Evolutionary conservation across 768 basidiomycete genomes (phyloP), one percentile per base, ranked within the genome.

Genomic region (Sutorius australiensis): DNA sequence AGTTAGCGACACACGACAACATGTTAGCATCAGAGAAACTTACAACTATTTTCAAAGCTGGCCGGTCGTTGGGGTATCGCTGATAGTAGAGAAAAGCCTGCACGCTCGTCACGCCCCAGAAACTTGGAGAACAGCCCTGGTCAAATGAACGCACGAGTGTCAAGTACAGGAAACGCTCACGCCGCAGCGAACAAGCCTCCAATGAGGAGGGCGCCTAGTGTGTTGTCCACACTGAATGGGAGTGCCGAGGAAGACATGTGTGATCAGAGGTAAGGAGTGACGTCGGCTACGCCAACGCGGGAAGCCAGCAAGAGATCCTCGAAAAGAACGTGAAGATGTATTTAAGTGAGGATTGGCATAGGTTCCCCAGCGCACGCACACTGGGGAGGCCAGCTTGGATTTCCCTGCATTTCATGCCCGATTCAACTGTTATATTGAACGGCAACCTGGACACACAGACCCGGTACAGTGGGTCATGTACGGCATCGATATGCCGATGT

Each of bases 41-140:
- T 54, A 78, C 80, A 59, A 73, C 54, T 17, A 72, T 24, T 56
- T 74, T 80, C 40, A 77, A 64, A 21, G 41, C 28, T 3, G 54
- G 42, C 32, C 55, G 61, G 60, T 79, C 77, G 5, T 63, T 64
- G 1, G 66, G 65, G 27, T 63, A 69, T 38, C 69, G 60, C 45
- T 68, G 68, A 54, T 78, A 82, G 64, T 80, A 84, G 14, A 75
- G 70, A 55, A 73, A 81, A 2, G 77, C 77, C 60, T 84, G 82
- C 13, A 77, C 69, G 53, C 76, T 81, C 9, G 80, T 81, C 8
- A 82, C 65, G 2, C 82, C 82, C 74, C 77, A 84, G n/a, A 84
- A 65, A n/a, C 82, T 84, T 13, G 45, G 30, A 11, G 40, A 52
- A 32, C 6, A 5, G 24, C 0, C 9, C 27, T 11, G 32, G 34